Evolutionary conservation across 257 asterid genomes (phyloP).

Genomic region (Echites panduratus): DNA sequence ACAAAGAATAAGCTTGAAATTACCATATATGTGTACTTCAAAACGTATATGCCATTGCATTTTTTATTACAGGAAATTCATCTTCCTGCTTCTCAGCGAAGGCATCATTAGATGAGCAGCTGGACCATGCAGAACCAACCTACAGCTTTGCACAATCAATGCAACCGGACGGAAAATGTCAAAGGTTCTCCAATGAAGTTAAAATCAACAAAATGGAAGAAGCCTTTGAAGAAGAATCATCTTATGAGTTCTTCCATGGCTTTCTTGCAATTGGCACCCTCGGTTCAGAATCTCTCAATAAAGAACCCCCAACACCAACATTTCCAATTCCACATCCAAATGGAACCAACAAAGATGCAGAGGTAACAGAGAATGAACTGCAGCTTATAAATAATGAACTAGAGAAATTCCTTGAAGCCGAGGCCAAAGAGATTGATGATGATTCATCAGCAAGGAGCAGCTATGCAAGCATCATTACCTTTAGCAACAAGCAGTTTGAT

Average conservation of each 20-base stretch:
- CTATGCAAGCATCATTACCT: slow-evolving; percentile 46
- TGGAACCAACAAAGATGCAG: slow-evolving; percentile 28
- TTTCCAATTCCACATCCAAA: slow-evolving; percentile 37
- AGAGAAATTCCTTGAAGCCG: slow-evolving; percentile 62
- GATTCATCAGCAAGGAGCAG: slow-evolving; percentile 55
- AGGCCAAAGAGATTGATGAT: slow-evolving; percentile 44
- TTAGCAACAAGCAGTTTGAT: slow-evolving; percentile 36
- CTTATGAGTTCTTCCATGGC: slow-evolving; percentile 50
- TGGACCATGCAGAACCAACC: slow-evolving; percentile 33
- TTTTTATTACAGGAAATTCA: slow-evolving; percentile 44
- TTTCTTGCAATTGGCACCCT: slow-evolving; percentile 88
- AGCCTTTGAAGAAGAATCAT: slow-evolving; percentile 37
- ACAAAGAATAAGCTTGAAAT: not conserved
- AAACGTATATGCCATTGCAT: slow-evolving; percentile 7
- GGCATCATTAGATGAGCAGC: slow-evolving; percentile 36
- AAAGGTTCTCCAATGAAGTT: slow-evolving; percentile 25
- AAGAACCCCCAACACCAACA: slow-evolving; percentile 72
- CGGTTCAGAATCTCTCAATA: slow-evolving; percentile 43
- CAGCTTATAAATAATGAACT: slow-evolving; percentile 57
- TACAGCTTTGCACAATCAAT: slow-evolving; percentile 23
- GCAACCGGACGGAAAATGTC: slow-evolving; percentile 17
- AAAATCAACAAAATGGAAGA: slow-evolving; percentile 27
- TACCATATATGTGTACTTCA: not conserved
- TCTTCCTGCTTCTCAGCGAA: slow-evolving; percentile 32
- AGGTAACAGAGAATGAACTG: slow-evolving; percentile 51